A percentile compares a stretch with the other conserved stretches of the same genome.
phyloP scores from a whole-genome alignment of 345 rosid species.

The Noccaea caerulescens region DNA sequence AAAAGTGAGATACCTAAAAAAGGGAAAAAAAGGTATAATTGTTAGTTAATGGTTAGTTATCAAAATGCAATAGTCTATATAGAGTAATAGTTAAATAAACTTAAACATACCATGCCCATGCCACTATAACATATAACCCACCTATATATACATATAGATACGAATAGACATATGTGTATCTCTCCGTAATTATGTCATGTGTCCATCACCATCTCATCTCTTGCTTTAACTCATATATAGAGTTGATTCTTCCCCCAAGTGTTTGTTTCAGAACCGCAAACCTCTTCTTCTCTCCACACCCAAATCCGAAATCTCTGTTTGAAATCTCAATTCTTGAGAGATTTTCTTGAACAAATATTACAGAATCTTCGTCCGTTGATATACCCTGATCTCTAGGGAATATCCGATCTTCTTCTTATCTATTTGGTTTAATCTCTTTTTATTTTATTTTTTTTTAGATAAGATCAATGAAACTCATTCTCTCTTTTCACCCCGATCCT shows the following conservation, averaged over 20 bases:
- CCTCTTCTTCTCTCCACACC: slow-evolving; percentile 27
- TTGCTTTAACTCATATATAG: slow-evolving; percentile 27
- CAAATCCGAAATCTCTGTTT: slow-evolving; percentile 13
- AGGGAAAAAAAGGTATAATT: slow-evolving; percentile 24
- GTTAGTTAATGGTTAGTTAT: slow-evolving; percentile 31
- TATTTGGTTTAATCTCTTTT: slow-evolving; percentile 9
- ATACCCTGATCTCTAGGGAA: slow-evolving; percentile 32
- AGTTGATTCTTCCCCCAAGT: slow-evolving; percentile 27
- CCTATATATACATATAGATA: neutral
- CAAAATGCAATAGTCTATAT: neutral
- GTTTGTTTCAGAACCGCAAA: slow-evolving; percentile 34
- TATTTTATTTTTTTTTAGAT: slow-evolving; percentile 19
- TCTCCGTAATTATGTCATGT: slow-evolving; percentile 20
- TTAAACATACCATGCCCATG: slow-evolving; percentile 17
- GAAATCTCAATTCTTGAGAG: slow-evolving; percentile 13
- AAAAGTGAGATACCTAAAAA: slow-evolving; percentile 26
- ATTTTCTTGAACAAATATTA: slow-evolving; percentile 2
- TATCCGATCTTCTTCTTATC: slow-evolving; percentile 36
- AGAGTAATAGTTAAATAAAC: slow-evolving; percentile 3
- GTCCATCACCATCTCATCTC: slow-evolving; percentile 35
- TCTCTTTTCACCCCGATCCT: slow-evolving; percentile 29
- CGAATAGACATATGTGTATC: slow-evolving; percentile 9
- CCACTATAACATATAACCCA: neutral
- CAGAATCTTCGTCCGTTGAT: slow-evolving; percentile 21
- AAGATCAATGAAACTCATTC: slow-evolving; percentile 44